Evolutionary conservation across 768 basidiomycete genomes (phyloP).

Genomic region (Suillus lakei): DNA sequence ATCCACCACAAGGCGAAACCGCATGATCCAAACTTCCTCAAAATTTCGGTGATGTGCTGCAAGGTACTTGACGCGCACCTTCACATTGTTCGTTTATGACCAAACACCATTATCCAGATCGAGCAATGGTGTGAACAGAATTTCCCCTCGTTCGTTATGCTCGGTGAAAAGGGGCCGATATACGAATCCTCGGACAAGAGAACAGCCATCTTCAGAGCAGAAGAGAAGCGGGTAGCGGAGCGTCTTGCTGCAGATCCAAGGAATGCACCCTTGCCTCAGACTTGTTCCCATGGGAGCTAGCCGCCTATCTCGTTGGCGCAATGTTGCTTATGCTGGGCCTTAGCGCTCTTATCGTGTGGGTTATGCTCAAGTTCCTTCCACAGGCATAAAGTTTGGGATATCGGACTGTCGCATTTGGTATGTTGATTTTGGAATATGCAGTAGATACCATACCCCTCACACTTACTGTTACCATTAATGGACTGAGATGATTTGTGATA

Average conservation of each 20-base stretch:
- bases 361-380: slow-evolving; percentile 20
- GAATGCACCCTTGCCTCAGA: slow-evolving; percentile 8
- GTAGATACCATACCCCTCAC: neutral
- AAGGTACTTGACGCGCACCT: slow-evolving; percentile 53
- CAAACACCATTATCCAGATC: slow-evolving; percentile 50
- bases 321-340: slow-evolving; percentile 33
- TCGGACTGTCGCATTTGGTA: neutral
- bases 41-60: slow-evolving; percentile 81
- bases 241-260: slow-evolving; percentile 20
- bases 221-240: slow-evolving; percentile 48
- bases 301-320: slow-evolving; percentile 32
- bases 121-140: slow-evolving; percentile 94
- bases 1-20: slow-evolving; percentile 84
- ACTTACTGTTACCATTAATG: neutral
- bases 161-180: slow-evolving; percentile 27
- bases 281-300: slow-evolving; percentile 35
- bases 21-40: slow-evolving; percentile 86
- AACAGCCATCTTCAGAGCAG: slow-evolving; percentile 49
- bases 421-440: neutral
- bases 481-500: neutral
- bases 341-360: slow-evolving; percentile 27
- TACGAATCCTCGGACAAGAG: slow-evolving; percentile 63
- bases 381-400: neutral
- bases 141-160: slow-evolving; percentile 86
- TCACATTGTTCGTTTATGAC: slow-evolving; percentile 2